phyloP scores from a whole-genome alignment of 2,329 filamentous ascomycete species.

The Teratosphaeria epicoccoides region DNA sequence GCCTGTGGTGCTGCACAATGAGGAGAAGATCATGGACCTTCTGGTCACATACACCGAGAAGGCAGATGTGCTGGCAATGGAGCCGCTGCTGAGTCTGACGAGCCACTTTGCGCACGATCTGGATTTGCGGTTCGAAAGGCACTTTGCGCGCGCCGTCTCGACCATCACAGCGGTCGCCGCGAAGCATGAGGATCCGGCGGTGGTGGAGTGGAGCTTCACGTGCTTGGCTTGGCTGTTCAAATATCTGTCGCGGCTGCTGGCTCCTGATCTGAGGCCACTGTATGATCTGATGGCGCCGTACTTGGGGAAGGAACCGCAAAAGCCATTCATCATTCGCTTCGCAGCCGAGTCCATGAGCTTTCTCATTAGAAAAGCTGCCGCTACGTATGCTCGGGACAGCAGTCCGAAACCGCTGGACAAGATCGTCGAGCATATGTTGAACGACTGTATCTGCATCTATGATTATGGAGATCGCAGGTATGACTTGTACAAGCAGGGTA shows the following conservation, averaged over 20 bases:
- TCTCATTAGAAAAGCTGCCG: slow-evolving; percentile 76
- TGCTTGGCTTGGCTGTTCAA: slow-evolving; percentile 95
- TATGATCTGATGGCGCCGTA: slow-evolving; percentile 75
- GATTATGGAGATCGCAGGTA: slow-evolving; percentile 28
- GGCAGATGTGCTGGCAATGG: slow-evolving; percentile 68
- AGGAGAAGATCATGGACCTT: slow-evolving; percentile 70
- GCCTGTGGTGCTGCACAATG: slow-evolving; percentile 82
- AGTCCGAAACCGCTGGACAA: slow-evolving; percentile 49
- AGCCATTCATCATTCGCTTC: slow-evolving; percentile 80
- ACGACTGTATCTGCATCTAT: slow-evolving; percentile 44
- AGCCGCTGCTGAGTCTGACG: slow-evolving; percentile 77
- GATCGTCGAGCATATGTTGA: slow-evolving; percentile 62
- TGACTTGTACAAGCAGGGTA: slow-evolving; percentile 67
- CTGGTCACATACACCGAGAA: slow-evolving; percentile 66
- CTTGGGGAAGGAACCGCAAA: slow-evolving; percentile 71
- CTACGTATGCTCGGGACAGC: slow-evolving; percentile 59
- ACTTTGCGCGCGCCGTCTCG: slow-evolving; percentile 66
- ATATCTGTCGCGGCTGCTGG: slow-evolving; percentile 78
- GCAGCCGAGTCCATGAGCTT: slow-evolving; percentile 93
- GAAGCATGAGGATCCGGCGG: slow-evolving; percentile 59
- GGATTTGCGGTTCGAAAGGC: slow-evolving; percentile 74
- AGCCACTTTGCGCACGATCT: slow-evolving; percentile 93
- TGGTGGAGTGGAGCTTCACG: slow-evolving; percentile 96
- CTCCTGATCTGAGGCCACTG: slow-evolving; percentile 74
- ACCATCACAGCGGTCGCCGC: slow-evolving; percentile 70